Percentiles rank a stretch among this genome's conserved stretches.
These are phyloP conservation scores for Corymbia maculata DNA, from an alignment of 345 rosid genomes.

Conservation along the genomic window DNA sequence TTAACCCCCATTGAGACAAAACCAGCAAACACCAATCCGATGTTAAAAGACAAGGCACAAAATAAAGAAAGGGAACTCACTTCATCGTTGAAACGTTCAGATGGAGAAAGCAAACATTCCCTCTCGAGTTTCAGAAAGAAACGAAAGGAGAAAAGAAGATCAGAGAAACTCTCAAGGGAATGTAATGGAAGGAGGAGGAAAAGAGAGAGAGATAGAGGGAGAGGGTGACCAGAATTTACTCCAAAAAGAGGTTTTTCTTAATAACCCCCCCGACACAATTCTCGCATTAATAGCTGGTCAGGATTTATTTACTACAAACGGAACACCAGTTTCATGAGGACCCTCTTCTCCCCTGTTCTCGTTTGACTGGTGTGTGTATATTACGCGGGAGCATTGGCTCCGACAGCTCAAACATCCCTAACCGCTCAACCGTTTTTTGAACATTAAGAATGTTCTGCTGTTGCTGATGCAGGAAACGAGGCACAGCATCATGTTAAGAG, in stretches of 20 bases:
- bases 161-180: slow-evolving; percentile 17
- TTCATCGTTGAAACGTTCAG: background rate
- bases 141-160: background rate
- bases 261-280: slow-evolving; percentile 3
- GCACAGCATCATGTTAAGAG: background rate
- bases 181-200: background rate
- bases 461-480: background rate
- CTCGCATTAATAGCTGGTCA: slow-evolving; percentile 24
- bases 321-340: background rate
- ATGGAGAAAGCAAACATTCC: slow-evolving; percentile 13
- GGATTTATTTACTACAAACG: background rate
- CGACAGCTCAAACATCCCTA: background rate
- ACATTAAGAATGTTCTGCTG: background rate
- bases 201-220: background rate
- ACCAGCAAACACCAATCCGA: background rate
- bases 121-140: slow-evolving; percentile 18
- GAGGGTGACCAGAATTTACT: background rate
- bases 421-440: background rate
- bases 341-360: background rate
- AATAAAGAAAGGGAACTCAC: background rate
- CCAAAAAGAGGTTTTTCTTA: background rate
- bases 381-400: background rate
- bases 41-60: background rate
- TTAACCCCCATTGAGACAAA: background rate
- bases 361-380: background rate